Evolutionary conservation across 176 grass and related monocot species (phyloP).

Genomic region (Aegilops longissima): DNA sequence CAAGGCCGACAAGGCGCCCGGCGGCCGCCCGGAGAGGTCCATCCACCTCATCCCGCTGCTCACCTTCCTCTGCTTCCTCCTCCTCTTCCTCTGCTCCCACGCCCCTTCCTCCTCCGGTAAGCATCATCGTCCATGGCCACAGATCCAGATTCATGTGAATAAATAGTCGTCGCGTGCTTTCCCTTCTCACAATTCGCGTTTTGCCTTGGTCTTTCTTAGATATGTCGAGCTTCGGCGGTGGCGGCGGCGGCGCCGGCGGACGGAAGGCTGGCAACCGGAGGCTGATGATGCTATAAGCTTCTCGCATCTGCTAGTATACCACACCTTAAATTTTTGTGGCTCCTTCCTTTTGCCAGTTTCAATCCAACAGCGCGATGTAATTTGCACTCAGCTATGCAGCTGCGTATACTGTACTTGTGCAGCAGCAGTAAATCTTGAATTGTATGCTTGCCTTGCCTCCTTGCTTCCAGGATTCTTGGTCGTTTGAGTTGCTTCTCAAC

Average conservation of each 20-base stretch:
- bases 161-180: neutral
- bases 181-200: neutral
- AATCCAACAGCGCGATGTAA: neutral
- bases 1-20: slow-evolving; percentile 13
- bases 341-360: neutral
- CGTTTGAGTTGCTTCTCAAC: neutral
- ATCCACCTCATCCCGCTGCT: slow-evolving; percentile 69
- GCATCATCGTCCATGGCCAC: neutral
- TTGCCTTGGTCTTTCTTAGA: neutral
- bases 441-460: neutral
- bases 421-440: neutral
- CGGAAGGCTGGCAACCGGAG: slow-evolving; percentile 37
- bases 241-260: neutral
- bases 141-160: neutral
- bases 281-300: slow-evolving; percentile 29
- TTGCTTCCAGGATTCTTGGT: neutral
- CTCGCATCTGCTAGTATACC: neutral
- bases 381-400: neutral
- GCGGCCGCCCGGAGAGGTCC: slow-evolving; percentile 34
- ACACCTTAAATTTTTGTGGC: neutral
- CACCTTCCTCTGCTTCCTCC: slow-evolving; percentile 65
- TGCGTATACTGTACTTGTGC: neutral
- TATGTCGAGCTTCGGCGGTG: slow-evolving; percentile 33
- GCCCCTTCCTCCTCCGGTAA: slow-evolving; percentile 47
- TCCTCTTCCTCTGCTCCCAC: slow-evolving; percentile 66